A percentile compares a stretch with the other conserved stretches of the same genome.
Conservation (phyloP, 805 yeast species). For the Candida pini region DNA sequence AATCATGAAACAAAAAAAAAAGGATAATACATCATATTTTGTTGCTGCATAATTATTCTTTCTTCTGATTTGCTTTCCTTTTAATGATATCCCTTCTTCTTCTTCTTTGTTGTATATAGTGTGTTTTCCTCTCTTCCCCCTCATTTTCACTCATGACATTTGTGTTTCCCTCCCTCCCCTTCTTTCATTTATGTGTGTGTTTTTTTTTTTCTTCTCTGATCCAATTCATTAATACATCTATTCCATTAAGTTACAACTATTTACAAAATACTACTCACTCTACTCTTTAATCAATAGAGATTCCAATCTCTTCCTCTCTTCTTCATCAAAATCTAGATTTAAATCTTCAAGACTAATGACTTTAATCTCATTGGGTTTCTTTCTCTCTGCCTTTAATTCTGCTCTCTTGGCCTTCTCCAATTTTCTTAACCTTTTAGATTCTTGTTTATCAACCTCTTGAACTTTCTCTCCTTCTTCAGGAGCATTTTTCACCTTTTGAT, state of each 20-base stretch:
- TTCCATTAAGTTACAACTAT: not conserved
- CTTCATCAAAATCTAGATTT: not conserved
- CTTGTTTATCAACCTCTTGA: not conserved
- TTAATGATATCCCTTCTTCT: not conserved
- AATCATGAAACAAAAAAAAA: too few species aligned
- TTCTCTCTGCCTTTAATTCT: slow-evolving; percentile 2
- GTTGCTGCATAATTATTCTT: slow-evolving; percentile 14
- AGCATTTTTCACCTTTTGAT: too few species aligned
- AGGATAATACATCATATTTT: slow-evolving; percentile 42
- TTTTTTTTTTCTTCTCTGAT: not conserved
- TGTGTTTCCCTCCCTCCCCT: not conserved
- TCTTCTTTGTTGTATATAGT: not conserved
- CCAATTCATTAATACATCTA: not conserved
- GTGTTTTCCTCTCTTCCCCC: not conserved
- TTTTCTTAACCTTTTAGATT: slow-evolving; percentile 1
- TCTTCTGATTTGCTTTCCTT: not conserved
- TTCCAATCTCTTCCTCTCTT: not conserved
- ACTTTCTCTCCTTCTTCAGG: not conserved
- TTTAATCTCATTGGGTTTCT: slow-evolving; percentile 8
- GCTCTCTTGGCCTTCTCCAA: slow-evolving; percentile 7
- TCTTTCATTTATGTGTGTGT: not conserved
- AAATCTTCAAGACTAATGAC: not conserved
- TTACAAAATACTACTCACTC: not conserved
- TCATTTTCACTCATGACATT: not conserved
- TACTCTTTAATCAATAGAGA: not conserved